Evolutionary conservation across 2,329 filamentous ascomycete genomes (phyloP).

Genomic region (Colletotrichum scovillei): DNA sequence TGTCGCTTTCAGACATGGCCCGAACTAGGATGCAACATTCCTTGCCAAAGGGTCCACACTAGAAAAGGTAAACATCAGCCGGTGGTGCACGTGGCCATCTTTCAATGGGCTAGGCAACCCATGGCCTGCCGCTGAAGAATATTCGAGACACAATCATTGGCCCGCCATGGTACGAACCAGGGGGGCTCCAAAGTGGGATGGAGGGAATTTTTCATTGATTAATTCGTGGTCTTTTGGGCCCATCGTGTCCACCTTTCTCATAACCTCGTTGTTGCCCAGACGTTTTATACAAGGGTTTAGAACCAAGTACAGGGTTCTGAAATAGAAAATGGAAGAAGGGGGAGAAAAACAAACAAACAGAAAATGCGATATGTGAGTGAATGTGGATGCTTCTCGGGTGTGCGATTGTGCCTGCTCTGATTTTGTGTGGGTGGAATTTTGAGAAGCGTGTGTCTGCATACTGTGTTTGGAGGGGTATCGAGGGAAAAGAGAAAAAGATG

Average conservation of each 20-base stretch:
- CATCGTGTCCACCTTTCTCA: slow-evolving; percentile 35
- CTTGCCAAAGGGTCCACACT: slow-evolving; percentile 31
- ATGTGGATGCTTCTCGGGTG: slow-evolving; percentile 12
- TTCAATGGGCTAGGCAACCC: slow-evolving; percentile 33
- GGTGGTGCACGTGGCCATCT: slow-evolving; percentile 35
- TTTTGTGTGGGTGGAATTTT: slow-evolving; percentile 15
- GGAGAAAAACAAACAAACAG: background rate
- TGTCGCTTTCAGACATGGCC: slow-evolving; percentile 29
- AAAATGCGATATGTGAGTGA: slow-evolving; percentile 29
- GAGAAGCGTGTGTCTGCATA: slow-evolving; percentile 11
- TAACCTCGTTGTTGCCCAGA: slow-evolving; percentile 30
- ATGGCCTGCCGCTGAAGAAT: slow-evolving; percentile 35
- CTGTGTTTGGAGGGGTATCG: slow-evolving; percentile 27
- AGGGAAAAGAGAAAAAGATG: slow-evolving; percentile 21
- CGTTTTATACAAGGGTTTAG: slow-evolving; percentile 24
- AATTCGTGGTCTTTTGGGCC: slow-evolving; percentile 26
- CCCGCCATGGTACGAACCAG: slow-evolving; percentile 19
- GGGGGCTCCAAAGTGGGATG: slow-evolving; percentile 31
- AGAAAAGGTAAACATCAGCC: slow-evolving; percentile 33
- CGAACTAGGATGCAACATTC: slow-evolving; percentile 23
- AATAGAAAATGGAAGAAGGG: slow-evolving; percentile 14
- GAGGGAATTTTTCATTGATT: slow-evolving; percentile 36
- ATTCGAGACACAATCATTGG: slow-evolving; percentile 30
- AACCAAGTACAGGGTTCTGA: slow-evolving; percentile 26
- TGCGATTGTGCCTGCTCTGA: slow-evolving; percentile 12